Evolutionary conservation across 2,329 filamentous ascomycete species (phyloP).

Genomic region (Alternaria incomplexa): DNA sequence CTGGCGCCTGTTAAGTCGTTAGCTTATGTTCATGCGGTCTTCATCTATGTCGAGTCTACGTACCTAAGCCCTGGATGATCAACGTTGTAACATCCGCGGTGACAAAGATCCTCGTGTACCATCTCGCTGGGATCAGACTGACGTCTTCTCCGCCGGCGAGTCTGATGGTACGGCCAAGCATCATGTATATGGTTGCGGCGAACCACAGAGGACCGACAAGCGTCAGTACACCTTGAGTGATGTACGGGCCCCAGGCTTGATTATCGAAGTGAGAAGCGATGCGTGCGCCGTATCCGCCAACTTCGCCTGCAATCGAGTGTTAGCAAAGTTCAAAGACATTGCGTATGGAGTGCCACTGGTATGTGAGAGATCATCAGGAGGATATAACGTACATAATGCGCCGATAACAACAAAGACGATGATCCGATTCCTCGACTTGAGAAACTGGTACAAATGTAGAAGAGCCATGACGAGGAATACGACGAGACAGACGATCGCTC

Average conservation of each 20-base stretch:
- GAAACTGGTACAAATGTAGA: constrained; percentile 29
- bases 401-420: constrained; percentile 37
- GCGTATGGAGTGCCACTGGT: too few relatives aligned
- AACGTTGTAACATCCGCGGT: constrained; percentile 37
- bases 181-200: constrained; percentile 57
- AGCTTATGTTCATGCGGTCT: neutral
- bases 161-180: constrained; percentile 49
- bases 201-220: constrained; percentile 55
- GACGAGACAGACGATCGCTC: constrained; percentile 29
- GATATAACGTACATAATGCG: constrained; percentile 27
- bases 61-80: constrained; percentile 39
- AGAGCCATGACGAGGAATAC: constrained; percentile 31
- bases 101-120: constrained; percentile 40
- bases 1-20: constrained; percentile 25
- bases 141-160: constrained; percentile 33
- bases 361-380: neutral
- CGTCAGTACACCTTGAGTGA: constrained; percentile 51
- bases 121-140: constrained; percentile 34
- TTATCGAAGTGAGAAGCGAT: constrained; percentile 48
- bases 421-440: constrained; percentile 22
- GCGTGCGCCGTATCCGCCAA: constrained; percentile 50
- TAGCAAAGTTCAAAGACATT: neutral
- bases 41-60: neutral
- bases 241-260: constrained; percentile 47
- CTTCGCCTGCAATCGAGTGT: constrained; percentile 40